Evolutionary conservation across 345 rosid genomes (phyloP).

Genomic region (Noccaea caerulescens): DNA sequence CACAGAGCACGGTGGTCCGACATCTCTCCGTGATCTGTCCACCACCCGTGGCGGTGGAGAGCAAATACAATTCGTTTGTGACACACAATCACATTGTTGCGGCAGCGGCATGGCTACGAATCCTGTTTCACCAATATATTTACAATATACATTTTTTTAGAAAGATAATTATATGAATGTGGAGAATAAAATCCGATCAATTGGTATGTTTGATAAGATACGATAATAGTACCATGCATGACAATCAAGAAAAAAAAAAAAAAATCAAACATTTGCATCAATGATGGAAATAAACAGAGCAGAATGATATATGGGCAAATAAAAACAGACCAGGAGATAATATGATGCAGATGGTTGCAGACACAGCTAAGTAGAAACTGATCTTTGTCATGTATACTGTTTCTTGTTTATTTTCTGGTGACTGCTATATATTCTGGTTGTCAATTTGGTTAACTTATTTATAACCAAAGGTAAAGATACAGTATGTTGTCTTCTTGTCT

Average conservation of each 20-base stretch:
- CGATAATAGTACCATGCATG: neutral
- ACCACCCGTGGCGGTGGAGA: neutral
- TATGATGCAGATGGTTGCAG: constrained; percentile 12
- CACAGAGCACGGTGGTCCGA: neutral
- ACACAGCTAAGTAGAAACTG: constrained; percentile 8
- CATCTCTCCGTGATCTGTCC: neutral
- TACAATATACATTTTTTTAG: neutral
- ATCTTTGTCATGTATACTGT: constrained; percentile 6
- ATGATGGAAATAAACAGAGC: neutral
- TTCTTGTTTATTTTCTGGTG: neutral
- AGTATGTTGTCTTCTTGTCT: neutral
- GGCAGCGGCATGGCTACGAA: neutral
- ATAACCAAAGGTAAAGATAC: neutral
- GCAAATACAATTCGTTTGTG: neutral
- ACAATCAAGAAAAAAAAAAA: neutral
- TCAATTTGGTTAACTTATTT: neutral
- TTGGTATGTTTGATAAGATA: neutral
- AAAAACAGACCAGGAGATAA: constrained; percentile 19
- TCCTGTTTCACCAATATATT: neutral
- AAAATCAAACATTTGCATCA: neutral
- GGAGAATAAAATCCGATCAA: neutral
- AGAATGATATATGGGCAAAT: neutral
- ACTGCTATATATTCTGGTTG: neutral
- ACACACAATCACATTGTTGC: neutral
- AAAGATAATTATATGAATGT: neutral